Conservation (phyloP, 257 asterid genomes). For the Salvia hispanica region DNA sequence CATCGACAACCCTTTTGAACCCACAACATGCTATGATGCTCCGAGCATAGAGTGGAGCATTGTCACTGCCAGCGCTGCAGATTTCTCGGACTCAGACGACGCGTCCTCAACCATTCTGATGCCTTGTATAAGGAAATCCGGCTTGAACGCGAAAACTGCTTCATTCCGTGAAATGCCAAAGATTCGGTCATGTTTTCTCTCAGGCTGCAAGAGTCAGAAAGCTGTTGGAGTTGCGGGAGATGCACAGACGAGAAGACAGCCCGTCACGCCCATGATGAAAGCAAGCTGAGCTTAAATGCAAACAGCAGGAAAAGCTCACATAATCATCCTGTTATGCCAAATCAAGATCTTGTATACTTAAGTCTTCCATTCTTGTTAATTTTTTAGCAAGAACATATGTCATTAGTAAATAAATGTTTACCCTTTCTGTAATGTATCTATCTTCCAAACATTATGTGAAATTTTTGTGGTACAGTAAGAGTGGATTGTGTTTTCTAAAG, state of each 20-base stretch:
- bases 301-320: constrained; percentile 44
- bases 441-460: too few relatives aligned
- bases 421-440: too few relatives aligned
- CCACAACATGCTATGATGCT: constrained; percentile 49
- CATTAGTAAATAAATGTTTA: too few relatives aligned
- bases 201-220: constrained; percentile 70
- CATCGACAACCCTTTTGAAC: constrained; percentile 44
- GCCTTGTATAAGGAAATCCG: constrained; percentile 21
- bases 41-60: constrained; percentile 93
- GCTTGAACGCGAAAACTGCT: background rate
- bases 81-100: constrained; percentile 67
- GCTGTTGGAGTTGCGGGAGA: constrained; percentile 68
- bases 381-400: too few relatives aligned
- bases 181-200: constrained; percentile 50
- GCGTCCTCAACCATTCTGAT: constrained; percentile 10
- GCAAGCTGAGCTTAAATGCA: constrained; percentile 39
- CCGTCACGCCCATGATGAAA: constrained; percentile 44
- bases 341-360: constrained; percentile 25
- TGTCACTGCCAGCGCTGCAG: constrained; percentile 73
- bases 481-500: too few relatives aligned
- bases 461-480: too few relatives aligned
- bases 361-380: too few relatives aligned
- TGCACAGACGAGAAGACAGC: constrained; percentile 40
- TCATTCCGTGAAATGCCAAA: constrained; percentile 40
- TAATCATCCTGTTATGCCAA: constrained; percentile 34